These are phyloP conservation scores for Trichoderma endophyticum DNA, from an alignment of 2,329 filamentous ascomycete genomes.

Conservation along the genomic window DNA sequence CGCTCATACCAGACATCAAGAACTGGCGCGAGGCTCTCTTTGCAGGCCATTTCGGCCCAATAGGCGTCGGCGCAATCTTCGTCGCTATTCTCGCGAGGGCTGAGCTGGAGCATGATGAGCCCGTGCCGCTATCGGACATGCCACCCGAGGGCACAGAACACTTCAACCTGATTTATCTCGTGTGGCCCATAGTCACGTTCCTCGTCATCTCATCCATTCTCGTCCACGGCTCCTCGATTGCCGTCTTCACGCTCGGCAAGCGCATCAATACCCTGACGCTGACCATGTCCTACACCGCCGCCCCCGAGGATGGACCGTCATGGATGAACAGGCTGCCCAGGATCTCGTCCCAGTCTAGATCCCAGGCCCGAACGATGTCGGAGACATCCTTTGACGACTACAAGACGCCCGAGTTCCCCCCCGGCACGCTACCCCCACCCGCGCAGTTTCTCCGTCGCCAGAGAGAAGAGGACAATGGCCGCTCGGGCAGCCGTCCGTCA, in stretches of 20 bases:
- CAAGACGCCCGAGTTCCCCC: constrained; percentile 59
- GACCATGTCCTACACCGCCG: constrained; percentile 93
- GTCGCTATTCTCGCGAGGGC: constrained; percentile 88
- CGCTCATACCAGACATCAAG: constrained; percentile 92
- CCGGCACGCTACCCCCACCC: constrained; percentile 69
- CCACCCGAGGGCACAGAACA: constrained; percentile 54
- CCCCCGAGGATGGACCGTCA: constrained; percentile 78
- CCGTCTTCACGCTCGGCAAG: constrained; percentile 95
- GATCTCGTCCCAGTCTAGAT: constrained; percentile 66
- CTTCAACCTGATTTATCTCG: constrained; percentile 73
- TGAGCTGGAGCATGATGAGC: constrained; percentile 75
- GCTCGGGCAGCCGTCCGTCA: constrained; percentile 56
- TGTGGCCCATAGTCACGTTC: constrained; percentile 96
- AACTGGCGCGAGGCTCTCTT: constrained; percentile 97
- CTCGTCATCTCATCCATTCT: constrained; percentile 91
- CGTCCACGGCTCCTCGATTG: constrained; percentile 95
- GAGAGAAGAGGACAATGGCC: constrained; percentile 63
- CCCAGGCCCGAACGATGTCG: constrained; percentile 81
- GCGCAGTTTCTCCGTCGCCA: constrained; percentile 79
- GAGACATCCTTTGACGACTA: constrained; percentile 67
- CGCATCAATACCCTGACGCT: constrained; percentile 95
- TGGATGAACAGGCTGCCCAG: constrained; percentile 94
- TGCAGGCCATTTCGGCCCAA: constrained; percentile 95
- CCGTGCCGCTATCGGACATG: constrained; percentile 67
- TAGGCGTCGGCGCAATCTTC: constrained; percentile 95